phyloP scores from a whole-genome alignment of 352 stramenopile species.

The Pythium coloratum region DNA sequence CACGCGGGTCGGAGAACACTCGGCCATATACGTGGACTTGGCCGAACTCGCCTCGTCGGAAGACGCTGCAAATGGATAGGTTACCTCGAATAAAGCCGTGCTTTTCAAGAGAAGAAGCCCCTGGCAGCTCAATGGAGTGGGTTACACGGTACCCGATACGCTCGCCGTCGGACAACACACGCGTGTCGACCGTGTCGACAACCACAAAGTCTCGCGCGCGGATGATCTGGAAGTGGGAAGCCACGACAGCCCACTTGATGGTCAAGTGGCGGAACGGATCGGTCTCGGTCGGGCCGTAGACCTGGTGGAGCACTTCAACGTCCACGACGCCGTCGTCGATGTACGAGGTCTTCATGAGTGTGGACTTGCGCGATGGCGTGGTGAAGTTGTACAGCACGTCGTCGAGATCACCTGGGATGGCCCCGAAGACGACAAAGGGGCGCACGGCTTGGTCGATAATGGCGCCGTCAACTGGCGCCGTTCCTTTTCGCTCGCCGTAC shows the following conservation, averaged over 20 bases:
- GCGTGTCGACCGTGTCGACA: conserved; percentile 44
- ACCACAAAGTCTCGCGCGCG: conserved; percentile 44
- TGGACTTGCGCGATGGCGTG: conserved; percentile 7
- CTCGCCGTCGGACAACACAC: conserved; percentile 32
- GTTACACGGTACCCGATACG: conserved; percentile 53
- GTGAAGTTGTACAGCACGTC: conserved; percentile 20
- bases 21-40: conserved; percentile 39
- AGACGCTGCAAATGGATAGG: conserved; percentile 39
- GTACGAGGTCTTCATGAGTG: conserved; percentile 26
- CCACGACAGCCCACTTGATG: conserved; percentile 30
- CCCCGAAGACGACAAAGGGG: conserved; percentile 10
- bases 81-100: conserved; percentile 31
- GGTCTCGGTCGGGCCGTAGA: conserved; percentile 31
- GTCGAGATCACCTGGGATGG: conserved; percentile 8
- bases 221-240: conserved; percentile 31
- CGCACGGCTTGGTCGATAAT: background rate
- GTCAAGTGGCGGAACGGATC: conserved; percentile 33
- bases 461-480: background rate
- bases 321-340: conserved; percentile 39
- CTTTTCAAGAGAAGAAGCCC: background rate
- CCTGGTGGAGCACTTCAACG: conserved; percentile 35
- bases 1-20: conserved; percentile 34
- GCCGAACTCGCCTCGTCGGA: conserved; percentile 31
- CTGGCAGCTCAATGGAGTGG: conserved; percentile 38
- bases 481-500: background rate